Percentiles rank a stretch among this genome's conserved stretches.
phyloP scores from a whole-genome alignment of 2,329 filamentous ascomycete genomes.

The Penicillium sp. region DNA sequence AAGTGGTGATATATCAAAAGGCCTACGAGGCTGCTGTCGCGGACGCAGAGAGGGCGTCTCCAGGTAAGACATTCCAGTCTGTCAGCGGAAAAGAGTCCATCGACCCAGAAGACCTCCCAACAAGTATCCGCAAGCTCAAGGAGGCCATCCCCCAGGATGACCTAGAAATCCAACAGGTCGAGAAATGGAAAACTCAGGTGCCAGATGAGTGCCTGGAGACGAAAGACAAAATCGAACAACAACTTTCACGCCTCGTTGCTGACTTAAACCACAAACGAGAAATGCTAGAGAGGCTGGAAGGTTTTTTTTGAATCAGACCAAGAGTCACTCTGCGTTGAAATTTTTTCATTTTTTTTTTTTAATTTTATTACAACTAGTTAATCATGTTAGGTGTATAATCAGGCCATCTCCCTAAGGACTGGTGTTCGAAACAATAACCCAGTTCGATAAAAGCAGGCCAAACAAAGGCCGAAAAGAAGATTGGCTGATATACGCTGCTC shows the following conservation, averaged over 20 bases:
- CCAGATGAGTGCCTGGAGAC: neutral
- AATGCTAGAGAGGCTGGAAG: conserved; percentile 34
- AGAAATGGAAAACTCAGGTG: neutral
- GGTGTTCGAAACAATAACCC: too few relatives aligned
- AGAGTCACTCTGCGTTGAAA: too few relatives aligned
- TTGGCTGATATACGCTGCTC: too few relatives aligned
- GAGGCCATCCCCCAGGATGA: neutral
- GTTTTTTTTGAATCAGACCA: too few relatives aligned
- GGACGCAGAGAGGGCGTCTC: neutral
- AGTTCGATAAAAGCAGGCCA: too few relatives aligned
- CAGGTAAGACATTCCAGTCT: neutral
- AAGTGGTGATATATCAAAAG: neutral
- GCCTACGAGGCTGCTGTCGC: neutral
- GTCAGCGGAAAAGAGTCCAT: neutral
- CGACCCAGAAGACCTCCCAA: neutral
- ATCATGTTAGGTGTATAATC: too few relatives aligned
- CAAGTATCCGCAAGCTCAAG: neutral
- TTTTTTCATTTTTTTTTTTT: too few relatives aligned
- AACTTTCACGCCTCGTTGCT: neutral
- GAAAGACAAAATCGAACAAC: neutral
- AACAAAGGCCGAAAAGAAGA: too few relatives aligned
- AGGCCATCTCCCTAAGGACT: too few relatives aligned
- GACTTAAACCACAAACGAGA: neutral
- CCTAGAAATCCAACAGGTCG: conserved; percentile 44
- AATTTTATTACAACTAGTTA: too few relatives aligned